A percentile compares a stretch with the other conserved stretches of the same genome.
Evolutionary conservation across 148 eudicot species (phyloP).

Genomic region (Persicaria maculosa): DNA sequence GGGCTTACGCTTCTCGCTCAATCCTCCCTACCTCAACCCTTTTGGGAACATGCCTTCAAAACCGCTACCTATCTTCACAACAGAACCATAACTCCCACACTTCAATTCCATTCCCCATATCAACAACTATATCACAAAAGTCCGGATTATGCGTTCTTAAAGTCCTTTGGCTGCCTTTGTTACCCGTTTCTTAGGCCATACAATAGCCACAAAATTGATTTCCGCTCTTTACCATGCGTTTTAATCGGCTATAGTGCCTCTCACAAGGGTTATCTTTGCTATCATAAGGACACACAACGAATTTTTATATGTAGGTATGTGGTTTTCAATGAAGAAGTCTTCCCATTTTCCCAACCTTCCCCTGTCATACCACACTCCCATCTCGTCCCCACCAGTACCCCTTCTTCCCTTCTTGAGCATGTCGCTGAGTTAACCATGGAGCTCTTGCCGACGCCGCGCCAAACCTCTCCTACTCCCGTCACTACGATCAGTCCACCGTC

Average conservation of each 20-base stretch:
- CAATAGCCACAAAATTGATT: neutral
- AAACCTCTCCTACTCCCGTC: neutral
- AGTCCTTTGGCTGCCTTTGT: neutral
- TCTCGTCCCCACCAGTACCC: neutral
- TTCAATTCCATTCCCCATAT: too few species aligned
- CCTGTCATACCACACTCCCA: neutral
- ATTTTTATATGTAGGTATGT: neutral
- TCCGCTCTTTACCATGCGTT: neutral
- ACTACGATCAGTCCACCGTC: neutral
- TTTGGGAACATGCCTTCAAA: too few species aligned
- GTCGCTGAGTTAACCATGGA: neutral
- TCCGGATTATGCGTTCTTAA: neutral
- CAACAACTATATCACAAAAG: neutral
- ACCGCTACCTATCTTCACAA: too few species aligned
- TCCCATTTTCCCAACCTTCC: neutral
- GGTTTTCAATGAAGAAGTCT: neutral
- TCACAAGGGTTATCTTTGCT: too few species aligned
- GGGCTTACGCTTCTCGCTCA: too few species aligned
- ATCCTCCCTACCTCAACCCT: too few species aligned
- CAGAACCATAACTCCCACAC: neutral
- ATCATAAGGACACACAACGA: neutral
- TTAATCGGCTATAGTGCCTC: too few species aligned
- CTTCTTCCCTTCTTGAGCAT: neutral
- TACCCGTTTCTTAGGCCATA: neutral
- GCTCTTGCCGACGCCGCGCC: neutral